These are phyloP conservation scores for Gregarina niphandrodes DNA, from an alignment of 169 alveolate genomes.

Conservation along the genomic window DNA sequence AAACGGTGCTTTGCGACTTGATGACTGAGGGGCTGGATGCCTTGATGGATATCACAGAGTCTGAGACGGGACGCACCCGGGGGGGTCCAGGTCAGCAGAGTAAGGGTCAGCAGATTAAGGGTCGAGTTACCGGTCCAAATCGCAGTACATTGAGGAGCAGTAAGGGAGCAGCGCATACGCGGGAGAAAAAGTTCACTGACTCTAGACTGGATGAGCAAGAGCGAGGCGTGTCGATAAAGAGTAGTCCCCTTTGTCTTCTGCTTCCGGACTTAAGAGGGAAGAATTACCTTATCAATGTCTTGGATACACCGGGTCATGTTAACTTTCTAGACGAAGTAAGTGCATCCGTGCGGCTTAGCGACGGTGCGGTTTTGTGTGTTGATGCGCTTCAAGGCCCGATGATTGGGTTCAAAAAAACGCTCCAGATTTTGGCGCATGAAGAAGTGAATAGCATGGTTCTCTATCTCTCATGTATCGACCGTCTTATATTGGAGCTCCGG, in stretches of 20 bases:
- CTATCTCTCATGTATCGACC: constrained; percentile 77
- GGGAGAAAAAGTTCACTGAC: constrained; percentile 61
- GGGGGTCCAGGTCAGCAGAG: constrained; percentile 27
- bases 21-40: constrained; percentile 70
- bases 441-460: constrained; percentile 36
- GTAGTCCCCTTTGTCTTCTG: constrained; percentile 82
- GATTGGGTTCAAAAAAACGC: constrained; percentile 57
- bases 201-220: constrained; percentile 85
- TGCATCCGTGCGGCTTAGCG: constrained; percentile 74
- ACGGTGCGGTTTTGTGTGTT: constrained; percentile 78
- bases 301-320: constrained; percentile 57
- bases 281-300: constrained; percentile 21
- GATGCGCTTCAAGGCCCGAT: constrained; percentile 89
- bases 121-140: not conserved
- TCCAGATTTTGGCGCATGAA: constrained; percentile 45
- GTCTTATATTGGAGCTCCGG: constrained; percentile 78
- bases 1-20: constrained; percentile 81
- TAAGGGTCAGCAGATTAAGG: constrained; percentile 6
- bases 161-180: not conserved
- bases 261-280: constrained; percentile 58
- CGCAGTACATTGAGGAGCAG: not conserved
- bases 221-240: constrained; percentile 77
- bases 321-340: constrained; percentile 86
- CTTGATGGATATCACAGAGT: constrained; percentile 35
- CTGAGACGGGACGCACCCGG: no score